Percentiles rank a stretch among this genome's conserved stretches.
These are phyloP conservation scores for Symbiotaphrina buchneri DNA, from an alignment of 495 filamentous ascomycete genomes.

Conservation along the genomic window DNA sequence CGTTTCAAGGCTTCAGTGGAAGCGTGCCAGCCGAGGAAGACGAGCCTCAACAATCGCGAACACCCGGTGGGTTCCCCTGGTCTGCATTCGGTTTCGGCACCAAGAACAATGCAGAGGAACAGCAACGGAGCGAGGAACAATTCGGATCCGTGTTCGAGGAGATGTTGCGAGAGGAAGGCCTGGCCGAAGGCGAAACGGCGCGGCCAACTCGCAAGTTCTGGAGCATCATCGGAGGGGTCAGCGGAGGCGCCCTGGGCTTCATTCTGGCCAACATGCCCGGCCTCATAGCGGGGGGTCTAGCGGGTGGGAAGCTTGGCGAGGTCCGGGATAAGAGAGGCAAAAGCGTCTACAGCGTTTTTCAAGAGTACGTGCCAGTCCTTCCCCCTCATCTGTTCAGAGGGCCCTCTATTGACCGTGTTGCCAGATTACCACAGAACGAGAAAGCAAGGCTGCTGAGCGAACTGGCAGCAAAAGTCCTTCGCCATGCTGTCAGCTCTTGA, in stretches of 20 bases:
- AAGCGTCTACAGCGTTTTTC: slow-evolving; percentile 82
- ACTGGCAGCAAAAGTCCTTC: slow-evolving; percentile 6
- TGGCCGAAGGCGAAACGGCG: slow-evolving; percentile 35
- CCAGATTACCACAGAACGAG: slow-evolving; percentile 48
- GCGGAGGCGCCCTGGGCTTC: slow-evolving; percentile 80
- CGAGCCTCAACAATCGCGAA: slow-evolving; percentile 17
- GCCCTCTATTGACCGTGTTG: not conserved
- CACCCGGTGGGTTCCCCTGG: slow-evolving; percentile 26
- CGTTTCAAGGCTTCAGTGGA: slow-evolving; percentile 19
- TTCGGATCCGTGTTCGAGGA: slow-evolving; percentile 91
- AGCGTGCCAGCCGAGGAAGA: slow-evolving; percentile 34
- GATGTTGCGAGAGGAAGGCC: slow-evolving; percentile 86
- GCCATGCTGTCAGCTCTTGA: slow-evolving; percentile 4
- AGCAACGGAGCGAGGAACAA: slow-evolving; percentile 44
- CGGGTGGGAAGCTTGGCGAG: slow-evolving; percentile 73
- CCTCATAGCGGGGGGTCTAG: slow-evolving; percentile 72
- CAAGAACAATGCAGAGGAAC: slow-evolving; percentile 20
- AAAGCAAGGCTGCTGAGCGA: slow-evolving; percentile 35
- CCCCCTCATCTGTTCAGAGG: not conserved
- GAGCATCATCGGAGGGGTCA: slow-evolving; percentile 63
- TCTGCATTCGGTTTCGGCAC: slow-evolving; percentile 34
- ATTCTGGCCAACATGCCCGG: slow-evolving; percentile 87
- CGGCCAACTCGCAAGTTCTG: slow-evolving; percentile 57
- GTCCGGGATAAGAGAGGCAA: slow-evolving; percentile 79
- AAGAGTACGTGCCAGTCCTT: slow-evolving; percentile 16